These are phyloP conservation scores for Aspergillus oerlinghausenensis DNA, from an alignment of 2,329 filamentous ascomycete species.

Conservation along the genomic window DNA sequence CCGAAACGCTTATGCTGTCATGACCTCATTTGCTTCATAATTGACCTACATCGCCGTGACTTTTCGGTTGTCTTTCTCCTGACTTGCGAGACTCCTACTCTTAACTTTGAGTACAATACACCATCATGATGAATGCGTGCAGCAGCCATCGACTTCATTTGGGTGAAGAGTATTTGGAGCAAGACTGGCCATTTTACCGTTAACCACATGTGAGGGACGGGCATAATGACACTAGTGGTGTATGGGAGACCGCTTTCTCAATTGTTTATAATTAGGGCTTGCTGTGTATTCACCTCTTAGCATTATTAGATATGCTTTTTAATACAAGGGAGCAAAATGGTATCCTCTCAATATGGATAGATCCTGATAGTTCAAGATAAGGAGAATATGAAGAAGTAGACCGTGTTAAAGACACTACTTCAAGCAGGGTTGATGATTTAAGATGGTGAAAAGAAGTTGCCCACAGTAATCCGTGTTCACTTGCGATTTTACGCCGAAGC, in stretches of 20 bases:
- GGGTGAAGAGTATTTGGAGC: background rate
- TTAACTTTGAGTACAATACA: background rate
- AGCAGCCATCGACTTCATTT: background rate
- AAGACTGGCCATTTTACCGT: background rate
- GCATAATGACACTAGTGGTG: background rate
- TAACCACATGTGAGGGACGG: background rate
- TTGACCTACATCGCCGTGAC: conserved; percentile 18
- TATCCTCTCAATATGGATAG: background rate
- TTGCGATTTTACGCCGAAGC: no score
- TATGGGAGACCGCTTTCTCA: background rate
- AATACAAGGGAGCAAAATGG: background rate
- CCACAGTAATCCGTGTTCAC: no score
- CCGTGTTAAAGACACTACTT: no score
- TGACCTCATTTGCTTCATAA: conserved; percentile 11
- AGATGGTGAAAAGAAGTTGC: no score
- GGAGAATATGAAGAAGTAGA: no score
- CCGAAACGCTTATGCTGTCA: conserved; percentile 21
- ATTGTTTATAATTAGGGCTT: background rate
- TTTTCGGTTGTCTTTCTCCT: conserved; percentile 8
- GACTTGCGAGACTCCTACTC: conserved; percentile 15
- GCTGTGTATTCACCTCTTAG: background rate
- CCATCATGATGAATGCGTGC: background rate
- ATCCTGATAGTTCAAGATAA: no score
- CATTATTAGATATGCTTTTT: background rate
- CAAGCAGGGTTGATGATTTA: no score